Conservation (phyloP, 352 stramenopile genomes). For the Saprolegnia diclina region DNA sequence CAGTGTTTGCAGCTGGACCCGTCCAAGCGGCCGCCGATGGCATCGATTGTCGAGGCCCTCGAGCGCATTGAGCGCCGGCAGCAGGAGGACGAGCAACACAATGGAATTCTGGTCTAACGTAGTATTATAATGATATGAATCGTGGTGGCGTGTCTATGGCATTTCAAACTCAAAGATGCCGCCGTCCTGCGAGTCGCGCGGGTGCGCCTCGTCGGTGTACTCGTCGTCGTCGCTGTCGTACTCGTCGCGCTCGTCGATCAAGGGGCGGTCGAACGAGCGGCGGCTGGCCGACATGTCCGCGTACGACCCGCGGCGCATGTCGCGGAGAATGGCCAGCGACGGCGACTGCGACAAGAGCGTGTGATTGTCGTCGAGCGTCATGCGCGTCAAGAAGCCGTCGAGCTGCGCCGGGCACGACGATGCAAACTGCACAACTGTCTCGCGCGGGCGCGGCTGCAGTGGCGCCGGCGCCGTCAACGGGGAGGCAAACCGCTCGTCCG, state of each 20-base stretch:
- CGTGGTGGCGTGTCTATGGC: slow-evolving; percentile 9
- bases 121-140: slow-evolving; percentile 4
- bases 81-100: neutral
- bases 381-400: slow-evolving; percentile 13
- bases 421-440: slow-evolving; percentile 26
- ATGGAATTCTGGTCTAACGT: slow-evolving; percentile 22
- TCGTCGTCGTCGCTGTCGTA: slow-evolving; percentile 3
- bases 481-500: slow-evolving; percentile 3
- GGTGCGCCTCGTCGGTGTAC: neutral
- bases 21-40: slow-evolving; percentile 16
- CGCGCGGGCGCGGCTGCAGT: neutral
- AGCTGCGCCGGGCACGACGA: slow-evolving; percentile 21
- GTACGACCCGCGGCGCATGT: slow-evolving; percentile 12
- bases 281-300: slow-evolving; percentile 2
- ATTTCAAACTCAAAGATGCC: slow-evolving; percentile 26
- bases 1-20: slow-evolving; percentile 25
- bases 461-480: neutral
- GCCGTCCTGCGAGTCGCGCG: slow-evolving; percentile 11
- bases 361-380: neutral
- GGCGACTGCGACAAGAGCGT: slow-evolving; percentile 17
- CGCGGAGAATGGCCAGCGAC: slow-evolving; percentile 21
- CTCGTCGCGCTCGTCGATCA: slow-evolving; percentile 21
- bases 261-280: slow-evolving; percentile 16
- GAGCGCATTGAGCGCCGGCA: neutral
- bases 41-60: slow-evolving; percentile 14